These are phyloP conservation scores for Pezicula neosporulosa DNA, from an alignment of 2,329 filamentous ascomycete species.

Conservation along the genomic window DNA sequence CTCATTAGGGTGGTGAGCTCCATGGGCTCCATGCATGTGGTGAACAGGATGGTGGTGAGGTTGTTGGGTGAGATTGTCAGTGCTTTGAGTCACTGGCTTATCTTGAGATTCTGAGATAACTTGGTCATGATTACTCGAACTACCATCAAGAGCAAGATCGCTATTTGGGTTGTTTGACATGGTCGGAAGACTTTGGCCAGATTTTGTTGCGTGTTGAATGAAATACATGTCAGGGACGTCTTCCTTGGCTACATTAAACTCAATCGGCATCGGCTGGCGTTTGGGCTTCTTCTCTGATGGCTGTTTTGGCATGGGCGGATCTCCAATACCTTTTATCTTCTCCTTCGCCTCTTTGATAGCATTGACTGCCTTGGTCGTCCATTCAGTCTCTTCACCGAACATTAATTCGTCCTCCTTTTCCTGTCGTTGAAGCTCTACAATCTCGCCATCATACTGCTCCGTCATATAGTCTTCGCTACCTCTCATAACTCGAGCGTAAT, in stretches of 20 bases:
- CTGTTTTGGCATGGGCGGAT: constrained; percentile 54
- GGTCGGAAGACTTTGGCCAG: constrained; percentile 34
- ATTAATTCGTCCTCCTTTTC: constrained; percentile 87
- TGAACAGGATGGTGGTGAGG: not conserved
- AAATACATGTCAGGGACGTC: constrained; percentile 48
- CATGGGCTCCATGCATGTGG: not conserved
- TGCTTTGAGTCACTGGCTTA: no score
- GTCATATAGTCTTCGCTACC: constrained; percentile 86
- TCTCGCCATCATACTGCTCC: constrained; percentile 75
- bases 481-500: constrained; percentile 95
- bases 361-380: constrained; percentile 80
- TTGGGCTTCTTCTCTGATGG: constrained; percentile 44
- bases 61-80: not conserved
- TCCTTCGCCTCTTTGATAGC: constrained; percentile 74
- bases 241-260: constrained; percentile 41
- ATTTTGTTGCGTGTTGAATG: constrained; percentile 41
- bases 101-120: no score
- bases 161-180: not conserved
- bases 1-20: constrained; percentile 27
- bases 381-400: constrained; percentile 90
- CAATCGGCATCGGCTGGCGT: constrained; percentile 45
- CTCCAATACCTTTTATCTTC: constrained; percentile 64
- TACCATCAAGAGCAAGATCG: no score
- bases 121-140: no score
- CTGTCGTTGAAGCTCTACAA: constrained; percentile 69